Conservation (phyloP, 805 yeast species). For the Barnettozyma siamensis region DNA sequence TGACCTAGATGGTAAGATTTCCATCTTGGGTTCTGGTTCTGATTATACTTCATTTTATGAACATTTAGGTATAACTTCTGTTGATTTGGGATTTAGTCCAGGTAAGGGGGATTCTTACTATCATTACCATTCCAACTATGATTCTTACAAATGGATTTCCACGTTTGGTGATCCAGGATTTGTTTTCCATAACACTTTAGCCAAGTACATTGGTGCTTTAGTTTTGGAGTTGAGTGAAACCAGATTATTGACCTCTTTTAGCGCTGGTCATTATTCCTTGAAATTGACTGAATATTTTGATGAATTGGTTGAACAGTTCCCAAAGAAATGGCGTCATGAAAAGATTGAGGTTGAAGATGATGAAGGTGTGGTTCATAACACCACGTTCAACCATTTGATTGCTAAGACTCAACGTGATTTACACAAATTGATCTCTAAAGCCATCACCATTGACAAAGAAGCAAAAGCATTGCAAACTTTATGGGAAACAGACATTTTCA, state of each 20-base stretch:
- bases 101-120: slow-evolving; percentile 50
- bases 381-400: slow-evolving; percentile 26
- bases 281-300: slow-evolving; percentile 34
- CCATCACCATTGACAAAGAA: slow-evolving; percentile 25
- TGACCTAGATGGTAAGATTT: slow-evolving; percentile 29
- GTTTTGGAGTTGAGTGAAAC: slow-evolving; percentile 44
- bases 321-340: slow-evolving; percentile 27
- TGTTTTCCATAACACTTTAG: slow-evolving; percentile 48
- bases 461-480: slow-evolving; percentile 16
- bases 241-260: slow-evolving; percentile 38
- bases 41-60: slow-evolving; percentile 61
- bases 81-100: slow-evolving; percentile 51
- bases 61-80: slow-evolving; percentile 53
- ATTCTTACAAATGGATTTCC: slow-evolving; percentile 67
- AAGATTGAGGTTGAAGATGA: slow-evolving; percentile 4
- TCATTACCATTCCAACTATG: slow-evolving; percentile 74
- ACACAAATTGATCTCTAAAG: slow-evolving; percentile 17
- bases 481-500: slow-evolving; percentile 26
- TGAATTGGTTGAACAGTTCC: slow-evolving; percentile 31
- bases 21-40: slow-evolving; percentile 61
- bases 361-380: slow-evolving; percentile 1
- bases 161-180: slow-evolving; percentile 58
- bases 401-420: slow-evolving; percentile 26
- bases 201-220: slow-evolving; percentile 47
- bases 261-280: slow-evolving; percentile 32